Evolutionary conservation across 192 early-diverging fungal species (phyloP).

Genomic region (Coemansia sp.): DNA sequence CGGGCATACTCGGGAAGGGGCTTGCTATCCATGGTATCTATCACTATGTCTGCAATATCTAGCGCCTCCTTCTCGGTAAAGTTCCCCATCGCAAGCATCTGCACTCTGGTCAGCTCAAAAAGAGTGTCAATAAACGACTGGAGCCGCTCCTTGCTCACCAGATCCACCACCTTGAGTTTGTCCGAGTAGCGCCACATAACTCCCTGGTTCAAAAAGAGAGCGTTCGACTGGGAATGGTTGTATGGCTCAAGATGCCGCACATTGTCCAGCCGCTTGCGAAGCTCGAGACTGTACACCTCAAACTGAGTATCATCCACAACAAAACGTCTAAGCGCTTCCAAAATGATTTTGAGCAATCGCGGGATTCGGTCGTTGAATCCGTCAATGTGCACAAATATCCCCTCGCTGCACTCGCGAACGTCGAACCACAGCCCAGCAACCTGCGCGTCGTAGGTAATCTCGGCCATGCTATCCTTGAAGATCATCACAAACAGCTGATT

Average conservation of each 20-base stretch:
- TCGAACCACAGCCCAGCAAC: conserved; percentile 83
- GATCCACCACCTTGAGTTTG: conserved; percentile 70
- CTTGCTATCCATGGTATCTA: conserved; percentile 61
- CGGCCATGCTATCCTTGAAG: conserved; percentile 81
- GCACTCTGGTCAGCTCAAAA: conserved; percentile 68
- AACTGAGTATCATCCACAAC: conserved; percentile 73
- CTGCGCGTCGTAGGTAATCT: conserved; percentile 88
- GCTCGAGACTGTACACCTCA: conserved; percentile 77
- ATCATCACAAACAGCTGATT: conserved; percentile 74
- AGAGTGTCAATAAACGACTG: conserved; percentile 75
- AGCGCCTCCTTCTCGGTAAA: conserved; percentile 68
- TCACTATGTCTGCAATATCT: conserved; percentile 60
- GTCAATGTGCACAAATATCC: conserved; percentile 67
- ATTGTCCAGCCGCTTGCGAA: conserved; percentile 74
- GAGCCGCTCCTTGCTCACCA: conserved; percentile 72
- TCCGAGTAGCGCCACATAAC: conserved; percentile 78
- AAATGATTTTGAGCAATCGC: conserved; percentile 68
- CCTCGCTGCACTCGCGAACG: conserved; percentile 70
- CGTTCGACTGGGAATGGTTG: conserved; percentile 76
- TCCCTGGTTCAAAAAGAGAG: conserved; percentile 74
- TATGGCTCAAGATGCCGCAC: conserved; percentile 77
- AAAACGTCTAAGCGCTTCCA: conserved; percentile 66
- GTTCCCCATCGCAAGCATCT: conserved; percentile 90
- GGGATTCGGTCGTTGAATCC: conserved; percentile 91
- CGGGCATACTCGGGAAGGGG: conserved; percentile 57